phyloP scores from a whole-genome alignment of 2,329 filamentous ascomycete species.

The Neofusicoccum sp. region DNA sequence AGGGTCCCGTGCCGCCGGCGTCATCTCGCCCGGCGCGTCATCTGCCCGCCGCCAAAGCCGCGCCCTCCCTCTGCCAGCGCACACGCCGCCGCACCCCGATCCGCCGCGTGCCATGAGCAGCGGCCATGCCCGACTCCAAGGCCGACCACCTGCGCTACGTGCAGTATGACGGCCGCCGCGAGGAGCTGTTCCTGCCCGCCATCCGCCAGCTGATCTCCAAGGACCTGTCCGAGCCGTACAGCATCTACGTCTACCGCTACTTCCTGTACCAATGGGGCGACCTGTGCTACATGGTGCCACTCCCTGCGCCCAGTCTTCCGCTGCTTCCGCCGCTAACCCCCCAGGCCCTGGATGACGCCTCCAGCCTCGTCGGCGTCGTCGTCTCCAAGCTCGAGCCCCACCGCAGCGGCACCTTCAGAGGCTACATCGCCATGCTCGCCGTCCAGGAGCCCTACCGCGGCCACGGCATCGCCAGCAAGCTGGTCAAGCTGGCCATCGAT shows the following conservation, averaged over 20 bases:
- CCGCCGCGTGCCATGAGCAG: background rate
- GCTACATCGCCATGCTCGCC: slow-evolving; percentile 99
- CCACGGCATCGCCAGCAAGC: slow-evolving; percentile 76
- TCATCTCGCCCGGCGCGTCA: background rate
- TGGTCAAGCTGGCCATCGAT: slow-evolving; percentile 89
- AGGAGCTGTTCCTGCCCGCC: slow-evolving; percentile 70
- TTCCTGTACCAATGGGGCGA: slow-evolving; percentile 98
- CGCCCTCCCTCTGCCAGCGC: background rate
- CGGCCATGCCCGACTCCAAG: background rate
- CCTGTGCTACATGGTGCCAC: slow-evolving; percentile 83
- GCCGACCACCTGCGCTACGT: slow-evolving; percentile 52
- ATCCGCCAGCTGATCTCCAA: slow-evolving; percentile 93
- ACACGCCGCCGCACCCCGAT: background rate
- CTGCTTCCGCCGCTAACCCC: background rate
- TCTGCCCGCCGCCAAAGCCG: background rate
- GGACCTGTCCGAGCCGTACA: slow-evolving; percentile 96
- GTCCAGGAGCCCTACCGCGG: slow-evolving; percentile 77
- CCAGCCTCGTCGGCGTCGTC: slow-evolving; percentile 79
- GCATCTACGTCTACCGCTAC: slow-evolving; percentile 98
- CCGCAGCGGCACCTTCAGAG: slow-evolving; percentile 78
- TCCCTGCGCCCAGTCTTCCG: background rate
- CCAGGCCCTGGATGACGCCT: slow-evolving; percentile 34
- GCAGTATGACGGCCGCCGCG: slow-evolving; percentile 59
- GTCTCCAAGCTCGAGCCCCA: slow-evolving; percentile 94
- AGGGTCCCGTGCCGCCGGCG: background rate